Percentiles rank a stretch among this genome's conserved stretches.
Conservation (phyloP, 495 filamentous ascomycete species). For the Amorphotheca resinae region DNA sequence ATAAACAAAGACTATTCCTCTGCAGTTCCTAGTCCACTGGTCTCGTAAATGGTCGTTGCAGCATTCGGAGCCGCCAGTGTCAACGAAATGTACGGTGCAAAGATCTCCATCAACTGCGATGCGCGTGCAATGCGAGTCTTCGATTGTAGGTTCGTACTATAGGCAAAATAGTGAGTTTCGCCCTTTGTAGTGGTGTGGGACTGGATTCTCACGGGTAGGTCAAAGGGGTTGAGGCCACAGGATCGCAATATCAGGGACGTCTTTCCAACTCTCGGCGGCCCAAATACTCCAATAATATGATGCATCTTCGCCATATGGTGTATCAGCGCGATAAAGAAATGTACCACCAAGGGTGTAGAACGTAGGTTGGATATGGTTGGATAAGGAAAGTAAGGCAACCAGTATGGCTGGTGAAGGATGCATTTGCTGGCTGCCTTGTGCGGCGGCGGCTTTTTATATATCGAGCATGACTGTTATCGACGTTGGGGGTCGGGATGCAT, state of each 20-base stretch:
- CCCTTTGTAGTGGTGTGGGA: not conserved
- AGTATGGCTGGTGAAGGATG: not conserved
- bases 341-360: not conserved
- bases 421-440: not conserved
- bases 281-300: not conserved
- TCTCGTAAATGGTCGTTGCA: not conserved
- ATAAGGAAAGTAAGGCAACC: not conserved
- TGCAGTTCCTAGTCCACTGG: not conserved
- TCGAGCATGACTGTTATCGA: not conserved
- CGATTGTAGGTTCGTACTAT: not conserved
- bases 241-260: not conserved
- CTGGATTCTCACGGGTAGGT: not conserved
- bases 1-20: not conserved
- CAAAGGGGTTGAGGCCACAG: not conserved
- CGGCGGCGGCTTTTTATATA: not conserved
- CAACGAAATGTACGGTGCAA: not conserved
- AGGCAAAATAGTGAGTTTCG: not conserved
- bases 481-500: not conserved
- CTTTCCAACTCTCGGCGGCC: not conserved
- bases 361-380: not conserved
- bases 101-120: not conserved
- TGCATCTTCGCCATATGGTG: not conserved
- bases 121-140: not conserved
- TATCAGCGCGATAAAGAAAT: not conserved
- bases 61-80: not conserved